These are phyloP conservation scores for Colletotrichum gloeosporioides DNA, from an alignment of 2,329 filamentous ascomycete species.

Conservation along the genomic window DNA sequence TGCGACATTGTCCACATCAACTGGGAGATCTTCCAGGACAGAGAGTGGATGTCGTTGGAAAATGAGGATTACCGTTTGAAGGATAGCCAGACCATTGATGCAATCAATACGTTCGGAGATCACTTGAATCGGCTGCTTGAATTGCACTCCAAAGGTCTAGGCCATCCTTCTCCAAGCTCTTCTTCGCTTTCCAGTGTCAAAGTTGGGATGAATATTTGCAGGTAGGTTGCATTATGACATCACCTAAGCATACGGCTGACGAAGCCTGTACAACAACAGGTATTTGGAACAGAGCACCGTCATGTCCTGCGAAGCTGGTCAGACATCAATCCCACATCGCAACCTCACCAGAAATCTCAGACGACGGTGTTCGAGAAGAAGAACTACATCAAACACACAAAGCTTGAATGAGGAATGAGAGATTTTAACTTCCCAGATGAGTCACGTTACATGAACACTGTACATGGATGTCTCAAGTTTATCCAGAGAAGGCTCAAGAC, in stretches of 20 bases:
- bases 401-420: background rate
- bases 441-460: background rate
- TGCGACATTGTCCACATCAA: background rate
- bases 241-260: background rate
- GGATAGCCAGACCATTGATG: background rate
- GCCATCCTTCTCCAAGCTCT: background rate
- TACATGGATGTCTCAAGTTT: background rate
- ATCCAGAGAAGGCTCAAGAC: background rate
- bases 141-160: background rate
- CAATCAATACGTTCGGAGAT: background rate
- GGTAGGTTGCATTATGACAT: background rate
- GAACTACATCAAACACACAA: background rate
- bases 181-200: background rate
- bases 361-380: background rate
- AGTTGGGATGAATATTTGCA: background rate
- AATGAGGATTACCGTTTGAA: background rate
- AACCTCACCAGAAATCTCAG: background rate
- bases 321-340: background rate
- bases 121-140: background rate
- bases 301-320: background rate
- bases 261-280: background rate
- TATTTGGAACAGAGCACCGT: background rate
- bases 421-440: background rate
- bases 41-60: background rate
- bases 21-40: background rate